Conservation (phyloP, 2,329 filamentous ascomycete genomes). For the Lachnellula cervina region DNA sequence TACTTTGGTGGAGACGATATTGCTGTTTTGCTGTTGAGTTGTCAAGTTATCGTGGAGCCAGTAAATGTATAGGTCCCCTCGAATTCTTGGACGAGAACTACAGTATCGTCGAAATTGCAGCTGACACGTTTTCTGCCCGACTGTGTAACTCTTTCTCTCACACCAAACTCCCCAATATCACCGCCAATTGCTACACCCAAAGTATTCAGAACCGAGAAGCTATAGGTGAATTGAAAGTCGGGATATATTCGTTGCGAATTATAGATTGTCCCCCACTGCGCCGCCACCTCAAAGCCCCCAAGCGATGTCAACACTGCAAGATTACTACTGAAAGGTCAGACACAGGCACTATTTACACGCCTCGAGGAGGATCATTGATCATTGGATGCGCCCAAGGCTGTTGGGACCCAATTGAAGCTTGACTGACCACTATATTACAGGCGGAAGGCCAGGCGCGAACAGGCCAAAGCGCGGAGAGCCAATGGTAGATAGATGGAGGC, state of each 20-base stretch:
- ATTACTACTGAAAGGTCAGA: constrained; percentile 27
- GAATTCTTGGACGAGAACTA: not conserved
- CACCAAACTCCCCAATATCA: not conserved
- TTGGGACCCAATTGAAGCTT: constrained; percentile 22
- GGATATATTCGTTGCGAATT: not conserved
- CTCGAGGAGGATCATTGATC: constrained; percentile 3
- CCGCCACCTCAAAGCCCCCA: not conserved
- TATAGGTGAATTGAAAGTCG: not conserved
- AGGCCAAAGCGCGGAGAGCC: constrained; percentile 20
- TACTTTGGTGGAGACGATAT: not conserved
- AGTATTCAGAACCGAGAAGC: not conserved
- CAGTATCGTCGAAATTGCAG: not conserved
- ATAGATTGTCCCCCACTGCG: not conserved
- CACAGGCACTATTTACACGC: constrained; percentile 6
- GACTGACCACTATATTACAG: constrained; percentile 33
- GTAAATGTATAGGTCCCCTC: not conserved
- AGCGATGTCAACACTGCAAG: not conserved
- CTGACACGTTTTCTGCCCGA: not conserved
- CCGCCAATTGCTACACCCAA: not conserved
- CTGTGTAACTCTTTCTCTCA: not conserved
- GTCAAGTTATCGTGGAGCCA: too few relatives aligned
- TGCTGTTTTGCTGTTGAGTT: not conserved
- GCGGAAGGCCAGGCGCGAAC: constrained; percentile 17
- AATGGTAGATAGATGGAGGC: constrained; percentile 19
- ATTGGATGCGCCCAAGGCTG: constrained; percentile 10